Evolutionary conservation across 1,284 basidiomycete species (phyloP).

Genomic region (Amylostereum areolatum): DNA sequence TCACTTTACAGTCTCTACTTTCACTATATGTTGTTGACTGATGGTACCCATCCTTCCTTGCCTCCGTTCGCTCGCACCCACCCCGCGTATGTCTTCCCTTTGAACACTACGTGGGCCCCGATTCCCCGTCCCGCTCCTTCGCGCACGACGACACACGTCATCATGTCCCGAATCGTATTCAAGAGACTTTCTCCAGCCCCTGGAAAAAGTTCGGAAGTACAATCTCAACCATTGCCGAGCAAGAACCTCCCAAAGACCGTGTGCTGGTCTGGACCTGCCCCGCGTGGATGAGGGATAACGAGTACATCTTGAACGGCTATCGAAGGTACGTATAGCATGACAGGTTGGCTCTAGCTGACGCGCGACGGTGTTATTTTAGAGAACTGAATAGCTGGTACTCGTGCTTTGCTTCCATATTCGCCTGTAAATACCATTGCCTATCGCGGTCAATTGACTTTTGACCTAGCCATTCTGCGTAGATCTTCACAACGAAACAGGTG

Average conservation of each 20-base stretch:
- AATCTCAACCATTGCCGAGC: too few species aligned
- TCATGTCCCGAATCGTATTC: too few species aligned
- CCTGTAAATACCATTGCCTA: constrained; percentile 46
- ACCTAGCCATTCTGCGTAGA: constrained; percentile 36
- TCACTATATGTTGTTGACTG: too few species aligned
- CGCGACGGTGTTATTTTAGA: constrained; percentile 28
- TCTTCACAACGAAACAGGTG: constrained; percentile 81
- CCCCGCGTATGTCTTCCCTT: too few species aligned
- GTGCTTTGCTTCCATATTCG: constrained; percentile 64
- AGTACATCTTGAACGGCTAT: constrained; percentile 70
- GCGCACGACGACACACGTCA: too few species aligned
- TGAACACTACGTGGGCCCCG: too few species aligned
- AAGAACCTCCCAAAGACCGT: constrained; percentile 29
- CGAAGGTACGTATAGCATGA: constrained; percentile 41
- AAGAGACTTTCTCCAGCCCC: too few species aligned
- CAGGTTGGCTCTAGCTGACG: not conserved
- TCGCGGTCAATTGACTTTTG: constrained; percentile 1
- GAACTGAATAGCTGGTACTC: constrained; percentile 58
- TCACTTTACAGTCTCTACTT: too few species aligned
- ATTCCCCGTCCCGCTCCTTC: too few species aligned
- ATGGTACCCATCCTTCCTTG: too few species aligned
- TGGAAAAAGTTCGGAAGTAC: too few species aligned
- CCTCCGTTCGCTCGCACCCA: too few species aligned
- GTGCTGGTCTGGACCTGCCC: constrained; percentile 61
- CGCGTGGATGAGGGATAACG: constrained; percentile 71